Evolutionary conservation across 345 rosid genomes (phyloP).

Genomic region (Euphorbia lathyris): DNA sequence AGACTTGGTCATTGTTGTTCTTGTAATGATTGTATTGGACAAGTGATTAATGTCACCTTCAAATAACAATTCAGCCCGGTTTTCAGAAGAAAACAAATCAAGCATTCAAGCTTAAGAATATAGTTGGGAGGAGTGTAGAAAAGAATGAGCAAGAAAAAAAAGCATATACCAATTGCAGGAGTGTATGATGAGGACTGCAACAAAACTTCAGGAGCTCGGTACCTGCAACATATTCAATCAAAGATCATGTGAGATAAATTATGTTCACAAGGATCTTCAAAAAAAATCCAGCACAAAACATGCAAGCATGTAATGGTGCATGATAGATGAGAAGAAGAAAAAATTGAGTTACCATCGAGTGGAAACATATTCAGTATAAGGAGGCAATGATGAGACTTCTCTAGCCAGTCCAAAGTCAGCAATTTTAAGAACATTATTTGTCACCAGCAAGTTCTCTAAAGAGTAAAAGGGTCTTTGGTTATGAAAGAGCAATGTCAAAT

Average conservation of each 20-base stretch:
- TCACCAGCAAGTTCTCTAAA: constrained; percentile 86
- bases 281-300: background rate
- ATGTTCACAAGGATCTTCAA: background rate
- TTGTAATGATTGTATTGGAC: background rate
- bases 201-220: constrained; percentile 95
- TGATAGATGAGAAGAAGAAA: background rate
- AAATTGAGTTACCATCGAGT: constrained; percentile 75
- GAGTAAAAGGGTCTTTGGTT: constrained; percentile 7
- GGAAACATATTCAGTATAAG: constrained; percentile 97
- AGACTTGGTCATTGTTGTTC: background rate
- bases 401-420: constrained; percentile 98
- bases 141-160: background rate
- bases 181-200: constrained; percentile 76
- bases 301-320: background rate
- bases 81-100: background rate
- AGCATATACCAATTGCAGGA: constrained; percentile 75
- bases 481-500: constrained; percentile 10
- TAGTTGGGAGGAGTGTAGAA: background rate
- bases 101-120: background rate
- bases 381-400: constrained; percentile 86
- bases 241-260: constrained; percentile 5
- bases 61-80: background rate
- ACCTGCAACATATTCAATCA: constrained; percentile 42
- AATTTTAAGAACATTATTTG: constrained; percentile 69
- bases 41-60: background rate